Base-by-base conservation (phyloP, 2,329 filamentous ascomycete genomes). In the Colletotrichum acutatum region DNA sequence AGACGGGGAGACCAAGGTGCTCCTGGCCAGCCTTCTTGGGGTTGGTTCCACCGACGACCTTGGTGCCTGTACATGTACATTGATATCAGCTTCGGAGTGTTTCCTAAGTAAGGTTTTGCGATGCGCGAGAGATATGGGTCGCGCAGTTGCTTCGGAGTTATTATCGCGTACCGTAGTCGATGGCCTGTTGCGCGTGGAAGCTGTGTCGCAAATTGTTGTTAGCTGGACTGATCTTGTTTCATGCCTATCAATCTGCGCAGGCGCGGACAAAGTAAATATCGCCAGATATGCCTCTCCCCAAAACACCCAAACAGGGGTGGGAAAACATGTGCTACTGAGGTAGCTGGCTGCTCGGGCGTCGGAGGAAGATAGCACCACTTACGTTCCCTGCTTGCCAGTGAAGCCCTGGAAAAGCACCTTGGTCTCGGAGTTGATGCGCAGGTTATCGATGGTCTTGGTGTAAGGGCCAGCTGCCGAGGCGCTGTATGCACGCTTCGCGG, bases 371-470 rank as follows among this genome's bases (percentile, higher is more conserved):
- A 60, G 61, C 61, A 66, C 57, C 67, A 92, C 92, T 86, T 84
- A 95, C 93, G 93, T 96, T 93, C 95, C 95, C 90, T 97, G 95
- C 89, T 94, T 97, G 83, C 96, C 96, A 70, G 96, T 98, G 85
- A 98, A 98, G 78, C 97, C 97, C 88, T 99, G 97, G 89, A 91
- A 98, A 80, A 98, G 88, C 78, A 99, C 95, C 88, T 97, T 97
- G 79, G 97, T 99, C 78, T 98, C 92, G 83, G 88, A 83, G 85
- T 95, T 98, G 88, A 98, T 95, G 86, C 95, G 93, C 81, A 98
- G 91, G 89, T 98, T 98, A 81, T 92, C 87, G 82, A 92, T 88
- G 72, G 94, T 96, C 80, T 90, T 84, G 78, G 91, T 85, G 83
- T 96, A 96, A 75, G 90, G 90, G 77, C 91, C 90, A 75, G 89